Conservation (phyloP, 1,284 basidiomycete genomes). For the Chalciporus sp. region DNA sequence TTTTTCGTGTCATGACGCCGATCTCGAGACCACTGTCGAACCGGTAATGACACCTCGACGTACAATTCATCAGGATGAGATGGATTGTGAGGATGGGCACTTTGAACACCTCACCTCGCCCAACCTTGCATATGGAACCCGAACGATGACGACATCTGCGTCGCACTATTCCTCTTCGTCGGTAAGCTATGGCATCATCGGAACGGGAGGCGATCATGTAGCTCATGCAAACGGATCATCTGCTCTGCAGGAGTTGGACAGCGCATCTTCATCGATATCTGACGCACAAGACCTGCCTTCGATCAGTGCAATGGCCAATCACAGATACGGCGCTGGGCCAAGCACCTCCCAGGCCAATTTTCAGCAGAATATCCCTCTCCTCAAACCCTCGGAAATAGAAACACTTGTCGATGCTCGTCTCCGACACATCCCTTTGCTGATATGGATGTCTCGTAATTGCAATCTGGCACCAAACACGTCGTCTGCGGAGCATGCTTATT, state of each 20-base stretch:
- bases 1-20: conserved; percentile 26
- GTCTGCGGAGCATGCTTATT: conserved; percentile 28
- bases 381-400: conserved; percentile 30
- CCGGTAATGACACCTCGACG: neutral
- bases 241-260: neutral
- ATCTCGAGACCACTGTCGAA: conserved; percentile 18
- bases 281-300: neutral
- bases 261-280: neutral
- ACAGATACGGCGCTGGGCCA: no score
- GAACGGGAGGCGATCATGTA: neutral
- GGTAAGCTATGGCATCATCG: conserved; percentile 16
- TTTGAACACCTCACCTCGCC: neutral
- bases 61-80: neutral
- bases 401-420: conserved; percentile 18
- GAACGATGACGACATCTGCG: conserved; percentile 21
- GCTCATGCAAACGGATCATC: neutral
- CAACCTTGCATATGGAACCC: neutral
- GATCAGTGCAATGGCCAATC: neutral
- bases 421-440: conserved; percentile 23
- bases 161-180: conserved; percentile 10
- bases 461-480: conserved; percentile 18
- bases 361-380: conserved; percentile 15
- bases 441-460: conserved; percentile 28
- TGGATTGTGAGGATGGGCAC: neutral
- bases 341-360: neutral